Conservation (phyloP, 1,284 basidiomycete genomes). For the Cutaneotrichosporon sp. region DNA sequence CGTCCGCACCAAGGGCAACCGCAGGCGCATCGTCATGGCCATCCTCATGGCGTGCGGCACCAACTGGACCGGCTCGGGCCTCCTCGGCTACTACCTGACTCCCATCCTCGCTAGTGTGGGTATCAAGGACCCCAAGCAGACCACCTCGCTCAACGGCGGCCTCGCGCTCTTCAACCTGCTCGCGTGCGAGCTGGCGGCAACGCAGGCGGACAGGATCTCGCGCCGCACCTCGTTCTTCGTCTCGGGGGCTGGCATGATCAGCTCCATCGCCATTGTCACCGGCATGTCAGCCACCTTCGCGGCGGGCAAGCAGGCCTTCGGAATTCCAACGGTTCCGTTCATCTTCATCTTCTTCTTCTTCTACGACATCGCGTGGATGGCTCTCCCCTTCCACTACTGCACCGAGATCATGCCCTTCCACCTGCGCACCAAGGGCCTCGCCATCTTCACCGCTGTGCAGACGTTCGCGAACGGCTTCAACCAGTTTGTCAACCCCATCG, state of each 20-base stretch:
- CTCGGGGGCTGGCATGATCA: slow-evolving; percentile 13
- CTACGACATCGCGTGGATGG: slow-evolving; percentile 23
- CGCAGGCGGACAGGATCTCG: not conserved
- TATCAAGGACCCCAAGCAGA: slow-evolving; percentile 16
- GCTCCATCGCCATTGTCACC: slow-evolving; percentile 4
- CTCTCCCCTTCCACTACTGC: slow-evolving; percentile 60
- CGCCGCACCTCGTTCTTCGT: slow-evolving; percentile 14
- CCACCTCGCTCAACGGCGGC: slow-evolving; percentile 23
- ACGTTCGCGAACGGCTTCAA: slow-evolving; percentile 10
- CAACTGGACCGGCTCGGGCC: slow-evolving; percentile 18
- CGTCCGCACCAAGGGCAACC: slow-evolving; percentile 47
- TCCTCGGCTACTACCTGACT: slow-evolving; percentile 15
- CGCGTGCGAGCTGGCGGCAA: not conserved
- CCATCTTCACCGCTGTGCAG: slow-evolving; percentile 19
- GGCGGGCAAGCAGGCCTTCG: slow-evolving; percentile 1
- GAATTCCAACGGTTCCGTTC: slow-evolving; percentile 14
- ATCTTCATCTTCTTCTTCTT: slow-evolving; percentile 26
- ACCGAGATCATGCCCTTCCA: slow-evolving; percentile 33
- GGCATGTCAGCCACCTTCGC: slow-evolving; percentile 11
- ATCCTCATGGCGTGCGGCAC: slow-evolving; percentile 54
- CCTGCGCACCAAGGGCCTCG: slow-evolving; percentile 32
- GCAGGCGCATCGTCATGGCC: slow-evolving; percentile 57
- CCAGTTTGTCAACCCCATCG: slow-evolving; percentile 15
- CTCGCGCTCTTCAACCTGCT: slow-evolving; percentile 23
- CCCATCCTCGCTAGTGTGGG: slow-evolving; percentile 22